Evolutionary conservation across 306 rosid species (phyloP).

Genomic region (Castanea sativa): DNA sequence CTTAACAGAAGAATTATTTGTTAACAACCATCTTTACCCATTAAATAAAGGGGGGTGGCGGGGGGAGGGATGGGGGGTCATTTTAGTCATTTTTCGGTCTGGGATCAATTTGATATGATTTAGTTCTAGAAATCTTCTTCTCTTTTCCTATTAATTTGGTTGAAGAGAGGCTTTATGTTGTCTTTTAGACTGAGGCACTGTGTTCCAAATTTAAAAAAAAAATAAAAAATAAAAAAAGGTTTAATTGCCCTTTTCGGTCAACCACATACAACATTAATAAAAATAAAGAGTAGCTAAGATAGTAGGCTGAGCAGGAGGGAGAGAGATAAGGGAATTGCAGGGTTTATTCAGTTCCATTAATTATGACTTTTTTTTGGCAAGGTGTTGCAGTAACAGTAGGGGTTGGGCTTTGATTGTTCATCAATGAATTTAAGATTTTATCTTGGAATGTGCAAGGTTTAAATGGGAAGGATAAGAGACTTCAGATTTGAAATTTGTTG

Average conservation of each 20-base stretch:
- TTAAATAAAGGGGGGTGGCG: neutral
- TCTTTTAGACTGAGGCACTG: neutral
- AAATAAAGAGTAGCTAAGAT: neutral
- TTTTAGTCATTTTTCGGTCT: neutral
- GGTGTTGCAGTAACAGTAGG: too few relatives aligned
- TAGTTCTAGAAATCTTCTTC: neutral
- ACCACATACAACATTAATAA: neutral
- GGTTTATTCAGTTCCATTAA: too few relatives aligned
- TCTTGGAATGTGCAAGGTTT: too few relatives aligned
- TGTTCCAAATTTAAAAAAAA: neutral
- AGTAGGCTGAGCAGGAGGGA: neutral
- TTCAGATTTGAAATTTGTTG: too few relatives aligned
- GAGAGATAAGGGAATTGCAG: too few relatives aligned
- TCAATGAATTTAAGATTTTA: too few relatives aligned
- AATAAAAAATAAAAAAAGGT: too few relatives aligned
- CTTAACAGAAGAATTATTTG: neutral
- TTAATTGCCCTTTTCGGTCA: neutral
- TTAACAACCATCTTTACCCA: neutral
- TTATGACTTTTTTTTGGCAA: too few relatives aligned
- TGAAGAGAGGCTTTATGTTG: neutral
- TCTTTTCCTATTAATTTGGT: neutral
- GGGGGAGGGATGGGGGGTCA: neutral
- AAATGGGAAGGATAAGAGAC: too few relatives aligned
- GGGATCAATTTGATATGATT: neutral
- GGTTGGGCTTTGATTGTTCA: too few relatives aligned